Evolutionary conservation across 2,329 filamentous ascomycete species (phyloP), one percentile per base, ranked within the genome.

Genomic region (Tricladium varicosporioides): DNA sequence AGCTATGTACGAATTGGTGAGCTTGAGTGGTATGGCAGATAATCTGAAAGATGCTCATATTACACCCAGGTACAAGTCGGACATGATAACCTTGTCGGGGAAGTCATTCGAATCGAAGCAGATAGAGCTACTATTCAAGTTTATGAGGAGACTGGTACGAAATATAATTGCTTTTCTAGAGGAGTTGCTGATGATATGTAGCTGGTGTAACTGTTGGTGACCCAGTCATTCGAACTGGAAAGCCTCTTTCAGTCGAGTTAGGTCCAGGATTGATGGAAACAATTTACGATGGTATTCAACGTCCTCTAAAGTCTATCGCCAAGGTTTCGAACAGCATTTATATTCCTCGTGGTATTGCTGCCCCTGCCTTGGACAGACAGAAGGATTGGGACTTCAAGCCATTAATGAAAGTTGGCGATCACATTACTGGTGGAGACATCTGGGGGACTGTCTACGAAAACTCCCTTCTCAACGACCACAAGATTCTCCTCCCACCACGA

Each of bases 231-330:
- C 85, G 93, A 70, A 97, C 93, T 57, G 91, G 92, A 75, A 97
- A 97, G 82, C 94, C 94, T 63, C 81, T 99, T 55, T 97, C 94
- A 57, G 94, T 99, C 76, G 94, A 99, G 76, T 88, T 99, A 48
- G 94, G 94, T 51, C 94, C 94, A 63, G 94, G 94, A 73, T 80
- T 99, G 74, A 91, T 99, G 84, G 93, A 97, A 78, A 97, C 94
- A 66, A 99, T 99, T 75, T 99, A 97, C 81, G 94, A 99, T 74
- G 94, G 94, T 79, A 99, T 99, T 70, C 94, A 99, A 76, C 88
- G 94, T 72, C 94, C 94, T 51, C 86, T 99, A 68, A 88, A 88
- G 76, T 86, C 84, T 65, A 99, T 99, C 70, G 80, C 91, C 66
- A 79, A 87, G 43, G 76, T 83, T 49, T 86, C 92, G 52, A 80